Evolutionary conservation across 768 basidiomycete species (phyloP).

Genomic region (Agaricus subrufescens): DNA sequence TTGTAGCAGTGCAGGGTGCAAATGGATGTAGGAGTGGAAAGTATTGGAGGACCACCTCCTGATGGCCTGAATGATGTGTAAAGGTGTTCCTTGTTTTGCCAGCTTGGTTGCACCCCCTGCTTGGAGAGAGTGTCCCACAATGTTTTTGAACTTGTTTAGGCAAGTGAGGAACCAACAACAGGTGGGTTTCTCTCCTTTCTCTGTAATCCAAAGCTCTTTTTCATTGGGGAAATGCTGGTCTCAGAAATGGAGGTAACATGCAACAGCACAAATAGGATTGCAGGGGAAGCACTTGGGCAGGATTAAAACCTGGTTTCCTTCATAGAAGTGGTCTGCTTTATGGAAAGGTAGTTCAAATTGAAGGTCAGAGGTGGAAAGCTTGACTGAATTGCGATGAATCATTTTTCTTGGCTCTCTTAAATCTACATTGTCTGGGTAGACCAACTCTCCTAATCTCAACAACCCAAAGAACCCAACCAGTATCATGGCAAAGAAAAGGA

Average conservation of each 20-base stretch:
- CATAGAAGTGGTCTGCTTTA: constrained; percentile 24
- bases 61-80: too few species aligned
- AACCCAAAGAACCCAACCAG: constrained; percentile 21
- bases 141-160: too few species aligned
- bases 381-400: constrained; percentile 11
- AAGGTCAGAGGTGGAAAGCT: background rate
- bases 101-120: too few species aligned
- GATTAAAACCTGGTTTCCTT: constrained; percentile 16
- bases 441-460: constrained; percentile 22
- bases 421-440: constrained; percentile 12
- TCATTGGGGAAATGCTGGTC: too few species aligned
- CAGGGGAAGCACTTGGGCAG: background rate
- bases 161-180: background rate
- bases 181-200: too few species aligned
- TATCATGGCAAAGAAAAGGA: constrained; percentile 24
- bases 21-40: constrained; percentile 24
- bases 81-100: too few species aligned
- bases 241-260: too few species aligned
- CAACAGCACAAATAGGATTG: background rate
- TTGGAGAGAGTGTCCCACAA: too few species aligned
- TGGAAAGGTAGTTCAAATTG: constrained; percentile 22
- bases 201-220: too few species aligned
- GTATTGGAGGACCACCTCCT: background rate
- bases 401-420: constrained; percentile 13
- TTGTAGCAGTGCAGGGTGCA: constrained; percentile 18